These are phyloP conservation scores for Ambispora gerdemannii DNA, from an alignment of 192 early-diverging fungal species.

Conservation along the genomic window DNA sequence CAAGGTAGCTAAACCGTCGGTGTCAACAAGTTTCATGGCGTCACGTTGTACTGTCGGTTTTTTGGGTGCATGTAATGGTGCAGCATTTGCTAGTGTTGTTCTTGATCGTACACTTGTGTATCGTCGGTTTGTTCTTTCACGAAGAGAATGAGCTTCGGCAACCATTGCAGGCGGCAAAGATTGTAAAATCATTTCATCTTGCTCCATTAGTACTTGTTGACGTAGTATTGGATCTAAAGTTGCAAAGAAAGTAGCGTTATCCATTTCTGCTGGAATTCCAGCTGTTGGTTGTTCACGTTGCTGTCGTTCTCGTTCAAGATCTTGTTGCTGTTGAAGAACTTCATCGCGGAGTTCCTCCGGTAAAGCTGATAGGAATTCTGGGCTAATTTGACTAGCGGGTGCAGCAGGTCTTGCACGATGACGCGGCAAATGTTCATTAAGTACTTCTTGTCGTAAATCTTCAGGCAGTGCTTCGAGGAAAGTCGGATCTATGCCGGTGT, in stretches of 20 bases:
- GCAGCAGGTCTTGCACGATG: constrained; percentile 33
- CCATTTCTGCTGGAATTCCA: constrained; percentile 40
- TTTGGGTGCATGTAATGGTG: constrained; percentile 32
- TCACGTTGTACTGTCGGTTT: constrained; percentile 53
- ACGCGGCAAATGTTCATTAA: constrained; percentile 71
- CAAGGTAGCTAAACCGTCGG: constrained; percentile 74
- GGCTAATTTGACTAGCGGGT: constrained; percentile 51
- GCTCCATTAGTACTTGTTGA: constrained; percentile 52
- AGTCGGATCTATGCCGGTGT: constrained; percentile 88
- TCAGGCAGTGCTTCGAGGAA: constrained; percentile 95
- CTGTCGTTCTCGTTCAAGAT: constrained; percentile 62
- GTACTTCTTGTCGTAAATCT: constrained; percentile 88
- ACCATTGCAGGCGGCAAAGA: constrained; percentile 41
- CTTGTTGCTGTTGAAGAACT: constrained; percentile 71
- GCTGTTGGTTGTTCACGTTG: constrained; percentile 54
- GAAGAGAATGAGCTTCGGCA: constrained; percentile 52
- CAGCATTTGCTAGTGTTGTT: constrained; percentile 33
- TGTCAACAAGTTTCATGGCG: constrained; percentile 79
- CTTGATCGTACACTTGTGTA: constrained; percentile 34
- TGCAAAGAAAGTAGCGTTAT: constrained; percentile 55
- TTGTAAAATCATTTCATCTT: constrained; percentile 44
- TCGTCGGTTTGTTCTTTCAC: constrained; percentile 32
- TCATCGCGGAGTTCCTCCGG: constrained; percentile 89
- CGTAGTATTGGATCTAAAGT: constrained; percentile 54
- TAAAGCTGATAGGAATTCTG: constrained; percentile 88